Evolutionary conservation across 495 filamentous ascomycete genomes (phyloP), one percentile per base, ranked within the genome.

Genomic region (Hypoxylon perforatum): DNA sequence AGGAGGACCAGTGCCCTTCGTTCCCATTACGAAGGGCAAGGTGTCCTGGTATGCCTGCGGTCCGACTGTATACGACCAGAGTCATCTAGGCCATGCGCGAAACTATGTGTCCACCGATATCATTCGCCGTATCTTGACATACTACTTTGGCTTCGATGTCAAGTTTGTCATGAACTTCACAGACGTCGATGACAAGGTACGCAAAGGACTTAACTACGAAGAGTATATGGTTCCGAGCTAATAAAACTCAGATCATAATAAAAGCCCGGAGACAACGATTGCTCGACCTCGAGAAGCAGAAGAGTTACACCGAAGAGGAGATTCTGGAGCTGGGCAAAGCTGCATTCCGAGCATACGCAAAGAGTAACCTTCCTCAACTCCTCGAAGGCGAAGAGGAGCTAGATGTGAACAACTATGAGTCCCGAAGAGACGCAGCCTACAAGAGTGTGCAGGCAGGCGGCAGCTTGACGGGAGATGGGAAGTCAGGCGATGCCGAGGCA

Each of bases 41-140:
- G 85, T 96, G 1, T 89, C 86, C 3, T 97, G 93, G 93, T 97
- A 97, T 78, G 90, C 86, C 42, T 96, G 92, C 80, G 92, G 94
- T 1, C 94, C 94, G 47, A 98, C 94, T 9, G 92, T 96, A 15
- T 98, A 96, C 75, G 93, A 96, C 74, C 90, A 92, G 78, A 85
- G 91, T 58, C 92, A 97, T 85, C 77, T 97, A 38, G 94, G 94
- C 19, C 94, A 97, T 78, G 92, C 92, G 10, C 82, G 93, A 53
- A 99, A 97, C 79, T 97, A 97, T 89, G 91, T 97, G 53, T 91
- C 87, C 28, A 96, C 92, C 14, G 95, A 98, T 77, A 95, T 99
- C 45, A 88, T 98, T 61, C 86, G 94, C 36, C 85, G 95, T 69
- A 92, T 97, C 65, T 79, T 98, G 78, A 76, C 81, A 63, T 89